A percentile compares a stretch with the other conserved stretches of the same genome.
Evolutionary conservation across 1,139 yeast species (phyloP).

Genomic region (Magnusiomyces magnusii): DNA sequence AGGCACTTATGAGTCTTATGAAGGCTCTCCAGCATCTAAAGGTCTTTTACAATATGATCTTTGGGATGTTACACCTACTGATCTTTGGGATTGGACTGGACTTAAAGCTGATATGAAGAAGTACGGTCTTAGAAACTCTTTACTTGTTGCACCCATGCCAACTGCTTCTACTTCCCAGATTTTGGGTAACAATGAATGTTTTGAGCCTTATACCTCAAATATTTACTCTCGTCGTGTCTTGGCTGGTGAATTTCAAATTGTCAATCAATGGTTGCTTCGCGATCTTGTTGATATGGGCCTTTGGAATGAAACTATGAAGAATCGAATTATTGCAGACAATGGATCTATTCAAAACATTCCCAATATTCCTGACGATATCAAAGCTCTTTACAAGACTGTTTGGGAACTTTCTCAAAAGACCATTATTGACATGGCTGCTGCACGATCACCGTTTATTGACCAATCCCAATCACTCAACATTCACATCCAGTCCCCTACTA

Average conservation of each 20-base stretch:
- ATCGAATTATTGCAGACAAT: constrained; percentile 55
- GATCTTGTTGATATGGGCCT: constrained; percentile 64
- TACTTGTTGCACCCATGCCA: constrained; percentile 78
- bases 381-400: constrained; percentile 71
- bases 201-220: constrained; percentile 77
- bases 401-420: constrained; percentile 81
- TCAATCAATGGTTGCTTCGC: constrained; percentile 59
- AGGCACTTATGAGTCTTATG: constrained; percentile 54
- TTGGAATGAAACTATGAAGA: constrained; percentile 64
- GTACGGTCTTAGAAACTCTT: constrained; percentile 62
- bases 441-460: constrained; percentile 78
- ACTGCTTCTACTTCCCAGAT: constrained; percentile 85
- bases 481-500: constrained; percentile 62
- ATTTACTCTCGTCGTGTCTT: constrained; percentile 68
- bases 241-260: constrained; percentile 72
- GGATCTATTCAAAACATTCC: constrained; percentile 72
- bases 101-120: constrained; percentile 45
- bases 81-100: constrained; percentile 54
- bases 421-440: constrained; percentile 82
- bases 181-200: constrained; percentile 70
- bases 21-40: constrained; percentile 64
- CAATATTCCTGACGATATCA: constrained; percentile 59
- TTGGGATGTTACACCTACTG: constrained; percentile 57
- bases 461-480: constrained; percentile 84
- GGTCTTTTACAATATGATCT: constrained; percentile 64